Base-by-base conservation (phyloP, 805 yeast genomes). In the Saccharomycopsis javanensis region DNA sequence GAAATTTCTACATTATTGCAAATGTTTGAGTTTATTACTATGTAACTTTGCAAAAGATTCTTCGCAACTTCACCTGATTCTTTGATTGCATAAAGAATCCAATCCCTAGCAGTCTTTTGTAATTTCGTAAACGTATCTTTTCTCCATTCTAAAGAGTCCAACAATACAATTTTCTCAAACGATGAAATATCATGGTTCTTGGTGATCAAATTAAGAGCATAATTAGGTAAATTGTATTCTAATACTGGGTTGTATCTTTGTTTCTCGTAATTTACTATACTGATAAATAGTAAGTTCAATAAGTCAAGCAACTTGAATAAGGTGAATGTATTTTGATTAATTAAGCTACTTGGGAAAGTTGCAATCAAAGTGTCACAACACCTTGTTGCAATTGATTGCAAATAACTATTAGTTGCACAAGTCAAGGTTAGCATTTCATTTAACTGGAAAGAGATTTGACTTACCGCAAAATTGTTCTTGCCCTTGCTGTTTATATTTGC, bases 231-330 rank as follows among this genome's bases (percentile, higher is more conserved):
- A 20, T 63, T 63, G 65, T 85, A 91, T 37, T 77, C 78, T 35
- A 85, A 81, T n/a, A 82, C 79, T 3, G 98, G 98, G 58, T 86
- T 88, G 67, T 88, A 92, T 68, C 82, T 88, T 67, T 86, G 86
- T 18, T 83, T 79, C 61, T 87, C 95, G 5, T 91, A 89, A 68
- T 91, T 97, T 45, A 84, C 74, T 45, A 88, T 79, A 71, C 96
- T 84, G 60, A 86, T 85, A 69, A 87, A 88, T 53, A 92, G 71
- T 46, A 89, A 72, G 1, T 87, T 80, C 65, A 95, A 74, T 57
- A 92, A 75, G 67, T 95, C 99, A 60, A 94, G 75, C 58, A 92
- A 70, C 0, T 96, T 79, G 68, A 80, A 94, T 60, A 91, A 75
- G 3, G 62, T 52, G 45, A 56, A 56, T 62, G 94, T 81, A 50